Percentiles rank a stretch among this genome's conserved stretches.
These are phyloP conservation scores for Hemisphaericaspora xylofermentans DNA, from an alignment of 1,139 yeast genomes.

Conservation along the genomic window DNA sequence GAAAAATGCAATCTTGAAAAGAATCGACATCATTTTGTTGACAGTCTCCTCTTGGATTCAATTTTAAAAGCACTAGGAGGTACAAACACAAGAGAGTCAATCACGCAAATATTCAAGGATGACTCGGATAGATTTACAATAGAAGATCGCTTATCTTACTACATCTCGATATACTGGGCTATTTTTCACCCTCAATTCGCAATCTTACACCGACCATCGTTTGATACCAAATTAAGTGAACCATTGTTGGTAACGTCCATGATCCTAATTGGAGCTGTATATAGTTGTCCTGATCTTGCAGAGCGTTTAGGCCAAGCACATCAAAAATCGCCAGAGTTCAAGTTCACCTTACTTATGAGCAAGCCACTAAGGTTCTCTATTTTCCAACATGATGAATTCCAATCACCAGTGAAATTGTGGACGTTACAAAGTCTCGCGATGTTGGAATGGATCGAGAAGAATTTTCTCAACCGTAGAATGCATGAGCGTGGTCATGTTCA, in stretches of 20 bases:
- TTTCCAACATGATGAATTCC: constrained; percentile 58
- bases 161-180: constrained; percentile 49
- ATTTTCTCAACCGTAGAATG: constrained; percentile 53
- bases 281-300: constrained; percentile 18
- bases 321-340: constrained; percentile 26
- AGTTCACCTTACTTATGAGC: constrained; percentile 44
- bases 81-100: constrained; percentile 3
- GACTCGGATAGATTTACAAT: constrained; percentile 17
- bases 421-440: constrained; percentile 63
- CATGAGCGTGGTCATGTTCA: constrained; percentile 79
- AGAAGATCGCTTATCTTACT: constrained; percentile 30
- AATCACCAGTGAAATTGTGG: constrained; percentile 63
- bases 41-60: constrained; percentile 17
- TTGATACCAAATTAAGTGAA: constrained; percentile 51
- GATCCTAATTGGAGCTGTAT: constrained; percentile 56
- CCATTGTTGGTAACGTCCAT: constrained; percentile 56
- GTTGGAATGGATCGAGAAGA: constrained; percentile 67
- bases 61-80: constrained; percentile 15
- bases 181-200: constrained; percentile 64
- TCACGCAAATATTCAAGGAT: constrained; percentile 23
- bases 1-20: constrained; percentile 22
- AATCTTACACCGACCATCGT: constrained; percentile 62
- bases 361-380: constrained; percentile 63
- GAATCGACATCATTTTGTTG: constrained; percentile 31
- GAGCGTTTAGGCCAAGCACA: constrained; percentile 10